Percentiles rank a stretch among this genome's conserved stretches.
phyloP scores from a whole-genome alignment of 2,329 filamentous ascomycete genomes.

The Didymella exigua region DNA sequence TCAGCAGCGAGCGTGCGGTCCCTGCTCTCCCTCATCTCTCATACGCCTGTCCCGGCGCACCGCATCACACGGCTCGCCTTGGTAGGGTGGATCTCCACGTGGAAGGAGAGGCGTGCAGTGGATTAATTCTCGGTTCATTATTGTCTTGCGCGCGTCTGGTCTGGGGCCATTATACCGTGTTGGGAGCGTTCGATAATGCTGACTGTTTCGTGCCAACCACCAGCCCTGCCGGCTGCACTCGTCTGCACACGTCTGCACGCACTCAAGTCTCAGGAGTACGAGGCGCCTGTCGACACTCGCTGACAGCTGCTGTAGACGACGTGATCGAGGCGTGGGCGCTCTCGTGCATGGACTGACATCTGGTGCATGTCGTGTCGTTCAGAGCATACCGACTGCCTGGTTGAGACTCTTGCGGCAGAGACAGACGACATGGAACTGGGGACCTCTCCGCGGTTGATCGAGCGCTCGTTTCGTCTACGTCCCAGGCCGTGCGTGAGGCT shows the following conservation, averaged over 20 bases:
- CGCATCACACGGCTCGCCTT: constrained; percentile 25
- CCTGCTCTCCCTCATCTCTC: constrained; percentile 29
- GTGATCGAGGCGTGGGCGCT: constrained; percentile 11
- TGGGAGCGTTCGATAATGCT: constrained; percentile 13
- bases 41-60: constrained; percentile 31
- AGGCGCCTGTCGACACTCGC: constrained; percentile 28
- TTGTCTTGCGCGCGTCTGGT: constrained; percentile 31
- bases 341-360: constrained; percentile 22
- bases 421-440: constrained; percentile 33
- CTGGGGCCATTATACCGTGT: constrained; percentile 11
- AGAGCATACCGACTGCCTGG: constrained; percentile 38
- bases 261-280: constrained; percentile 24
- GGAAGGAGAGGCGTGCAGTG: constrained; percentile 27
- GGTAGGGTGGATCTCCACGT: constrained; percentile 44
- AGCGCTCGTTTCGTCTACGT: constrained; percentile 26
- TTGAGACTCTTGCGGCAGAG: constrained; percentile 28
- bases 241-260: not conserved
- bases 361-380: constrained; percentile 24
- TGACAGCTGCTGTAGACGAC: constrained; percentile 37
- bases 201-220: constrained; percentile 14
- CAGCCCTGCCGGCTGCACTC: constrained; percentile 10
- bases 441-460: constrained; percentile 35
- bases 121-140: constrained; percentile 18
- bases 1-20: constrained; percentile 29
- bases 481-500: constrained; percentile 28